A percentile compares a stretch with the other conserved stretches of the same genome.
These are phyloP conservation scores for Candida takata DNA, from an alignment of 805 yeast genomes.

Conservation along the genomic window DNA sequence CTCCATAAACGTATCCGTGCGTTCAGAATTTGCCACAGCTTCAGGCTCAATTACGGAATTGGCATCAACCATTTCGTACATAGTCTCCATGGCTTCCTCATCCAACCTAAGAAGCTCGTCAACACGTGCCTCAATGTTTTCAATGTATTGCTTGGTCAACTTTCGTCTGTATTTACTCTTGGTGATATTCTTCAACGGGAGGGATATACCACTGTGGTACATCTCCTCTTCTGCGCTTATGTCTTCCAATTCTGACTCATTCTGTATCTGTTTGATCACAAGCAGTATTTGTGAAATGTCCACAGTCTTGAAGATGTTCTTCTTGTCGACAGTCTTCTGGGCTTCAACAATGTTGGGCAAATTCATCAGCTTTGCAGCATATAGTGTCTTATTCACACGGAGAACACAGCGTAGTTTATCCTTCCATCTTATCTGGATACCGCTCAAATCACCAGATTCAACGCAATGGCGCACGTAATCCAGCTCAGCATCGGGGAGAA, in stretches of 20 bases:
- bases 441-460: slow-evolving; percentile 68
- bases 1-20: slow-evolving; percentile 3
- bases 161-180: slow-evolving; percentile 67
- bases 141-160: slow-evolving; percentile 62
- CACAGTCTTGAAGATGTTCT: slow-evolving; percentile 78
- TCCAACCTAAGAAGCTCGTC: slow-evolving; percentile 70
- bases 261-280: slow-evolving; percentile 50
- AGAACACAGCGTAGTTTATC: slow-evolving; percentile 76
- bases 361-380: slow-evolving; percentile 82
- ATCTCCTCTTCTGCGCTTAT: slow-evolving; percentile 32
- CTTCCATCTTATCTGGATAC: slow-evolving; percentile 73
- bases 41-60: slow-evolving; percentile 15
- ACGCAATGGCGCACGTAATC: slow-evolving; percentile 72
- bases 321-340: slow-evolving; percentile 82
- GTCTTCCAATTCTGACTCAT: slow-evolving; percentile 40
- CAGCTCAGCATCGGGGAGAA: slow-evolving; percentile 58
- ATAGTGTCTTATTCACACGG: slow-evolving; percentile 57
- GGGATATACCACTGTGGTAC: slow-evolving; percentile 62
- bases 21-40: neutral
- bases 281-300: slow-evolving; percentile 83
- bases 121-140: slow-evolving; percentile 71
- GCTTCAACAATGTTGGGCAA: slow-evolving; percentile 84
- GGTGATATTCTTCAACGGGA: slow-evolving; percentile 68
- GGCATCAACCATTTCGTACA: slow-evolving; percentile 66
- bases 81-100: slow-evolving; percentile 74